Evolutionary conservation across 768 basidiomycete species (phyloP), one percentile per base, ranked within the genome.

Genomic region (Roridomyces roridus): DNA sequence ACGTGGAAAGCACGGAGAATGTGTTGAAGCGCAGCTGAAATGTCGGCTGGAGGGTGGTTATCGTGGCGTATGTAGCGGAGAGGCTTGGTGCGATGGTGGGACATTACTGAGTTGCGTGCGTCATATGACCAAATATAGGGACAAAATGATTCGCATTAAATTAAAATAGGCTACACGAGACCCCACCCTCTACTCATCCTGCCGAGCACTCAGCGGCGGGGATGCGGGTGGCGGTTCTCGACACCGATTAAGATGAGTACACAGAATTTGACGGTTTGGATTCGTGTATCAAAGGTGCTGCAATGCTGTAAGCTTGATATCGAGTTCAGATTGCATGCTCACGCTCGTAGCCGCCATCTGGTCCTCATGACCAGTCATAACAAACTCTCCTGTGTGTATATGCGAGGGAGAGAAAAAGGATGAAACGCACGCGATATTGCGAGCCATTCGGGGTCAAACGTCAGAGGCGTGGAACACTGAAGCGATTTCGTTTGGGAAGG

Each of bases 361-460:
- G 72, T 67, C 52, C 52, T 82, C 77, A 23, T 46, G 65, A 46
- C 72, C 75, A 0, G 91, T 96, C 68, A 69, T 77, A 43, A 67
- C 77, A 66, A 97, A 96, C 31, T 65, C 71, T 74, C 95, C 70
- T 70, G 62, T 90, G 91, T 0, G 65, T 63, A 7, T 68, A 76
- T 7, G 68, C 65, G 7, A 81, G 80, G 2, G 90, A 88, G 59
- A 98, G 82, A 73, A 82, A n/a, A 89, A 0, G 88, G 87, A 61
- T 94, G 85, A 63, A 96, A 90, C 0, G 93, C 94, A 9, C 92
- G 89, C 8, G 86, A 87, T 66, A 99, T 94, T 0, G 94, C 95
- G 40, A 98, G 85, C 97, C 97, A 99, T 69, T 94, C 87, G 1
- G 88, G 87, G 67, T 98, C 95, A 72, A 84, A 97, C 8, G 82